phyloP scores from a whole-genome alignment of 768 basidiomycete species.

The Heimioporus sp. region DNA sequence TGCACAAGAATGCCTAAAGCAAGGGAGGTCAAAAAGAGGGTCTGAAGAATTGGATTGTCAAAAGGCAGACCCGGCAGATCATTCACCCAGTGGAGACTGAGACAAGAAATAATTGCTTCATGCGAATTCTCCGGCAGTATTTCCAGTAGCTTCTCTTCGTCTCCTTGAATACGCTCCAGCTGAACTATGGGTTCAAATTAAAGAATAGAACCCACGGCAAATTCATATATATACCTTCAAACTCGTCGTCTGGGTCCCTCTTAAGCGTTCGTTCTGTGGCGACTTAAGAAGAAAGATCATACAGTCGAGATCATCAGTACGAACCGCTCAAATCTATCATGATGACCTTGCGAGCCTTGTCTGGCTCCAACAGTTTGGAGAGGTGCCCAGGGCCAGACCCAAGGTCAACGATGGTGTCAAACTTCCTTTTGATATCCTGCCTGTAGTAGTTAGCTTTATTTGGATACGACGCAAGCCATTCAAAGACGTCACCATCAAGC shows the following conservation, averaged over 20 bases:
- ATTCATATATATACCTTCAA: slow-evolving; percentile 59
- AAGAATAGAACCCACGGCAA: neutral
- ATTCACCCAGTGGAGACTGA: slow-evolving; percentile 96
- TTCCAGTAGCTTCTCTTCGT: slow-evolving; percentile 79
- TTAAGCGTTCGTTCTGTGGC: slow-evolving; percentile 61
- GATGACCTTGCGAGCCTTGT: slow-evolving; percentile 66
- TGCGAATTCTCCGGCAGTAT: slow-evolving; percentile 69
- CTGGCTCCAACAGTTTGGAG: slow-evolving; percentile 70
- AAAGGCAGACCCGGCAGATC: slow-evolving; percentile 79
- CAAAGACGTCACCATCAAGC: slow-evolving; percentile 63
- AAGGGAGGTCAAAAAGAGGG: neutral
- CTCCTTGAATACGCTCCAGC: slow-evolving; percentile 72
- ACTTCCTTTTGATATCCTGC: slow-evolving; percentile 90
- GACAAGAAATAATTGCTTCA: slow-evolving; percentile 89
- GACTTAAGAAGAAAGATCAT: neutral
- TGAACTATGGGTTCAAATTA: slow-evolving; percentile 49
- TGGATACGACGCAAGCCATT: neutral
- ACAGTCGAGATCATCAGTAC: slow-evolving; percentile 13
- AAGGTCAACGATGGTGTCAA: slow-evolving; percentile 77
- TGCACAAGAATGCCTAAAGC: slow-evolving; percentile 76
- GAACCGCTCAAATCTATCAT: slow-evolving; percentile 89
- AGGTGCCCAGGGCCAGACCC: slow-evolving; percentile 93
- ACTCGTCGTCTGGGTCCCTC: slow-evolving; percentile 75
- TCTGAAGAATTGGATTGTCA: neutral
- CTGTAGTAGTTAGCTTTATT: slow-evolving; percentile 1